Conservation (phyloP, 179 eudicot genomes). For the Corrigiola litoralis region DNA sequence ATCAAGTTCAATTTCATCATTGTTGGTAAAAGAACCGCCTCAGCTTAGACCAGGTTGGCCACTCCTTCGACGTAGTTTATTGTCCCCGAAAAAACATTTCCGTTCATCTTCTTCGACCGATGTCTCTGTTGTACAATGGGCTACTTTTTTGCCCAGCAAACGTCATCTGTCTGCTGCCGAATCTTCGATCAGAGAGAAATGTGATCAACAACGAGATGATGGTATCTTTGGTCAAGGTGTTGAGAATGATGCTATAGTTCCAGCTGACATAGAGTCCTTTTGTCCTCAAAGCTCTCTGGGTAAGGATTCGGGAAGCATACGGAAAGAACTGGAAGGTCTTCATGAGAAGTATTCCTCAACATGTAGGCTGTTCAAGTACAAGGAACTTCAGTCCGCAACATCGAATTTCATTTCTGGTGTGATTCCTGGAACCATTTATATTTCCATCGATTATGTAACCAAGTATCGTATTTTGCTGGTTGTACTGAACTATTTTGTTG, state of each 20-base stretch:
- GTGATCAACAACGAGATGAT: slow-evolving; percentile 15
- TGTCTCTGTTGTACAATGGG: slow-evolving; percentile 56
- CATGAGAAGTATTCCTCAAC: slow-evolving; percentile 58
- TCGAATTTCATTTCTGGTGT: slow-evolving; percentile 50
- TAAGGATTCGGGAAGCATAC: slow-evolving; percentile 26
- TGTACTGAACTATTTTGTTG: slow-evolving; percentile 7
- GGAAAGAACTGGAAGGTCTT: slow-evolving; percentile 53
- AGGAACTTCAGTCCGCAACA: slow-evolving; percentile 66
- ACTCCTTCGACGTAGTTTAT: slow-evolving; percentile 43
- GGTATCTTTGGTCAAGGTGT: slow-evolving; percentile 35
- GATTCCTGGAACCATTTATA: slow-evolving; percentile 6
- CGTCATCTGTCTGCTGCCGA: slow-evolving; percentile 18
- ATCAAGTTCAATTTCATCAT: slow-evolving; percentile 40
- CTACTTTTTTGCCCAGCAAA: slow-evolving; percentile 45
- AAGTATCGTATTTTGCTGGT: background rate
- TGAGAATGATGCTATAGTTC: slow-evolving; percentile 50
- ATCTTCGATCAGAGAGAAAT: slow-evolving; percentile 15
- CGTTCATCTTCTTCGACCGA: slow-evolving; percentile 23
- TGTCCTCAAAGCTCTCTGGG: slow-evolving; percentile 33
- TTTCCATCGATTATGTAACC: background rate
- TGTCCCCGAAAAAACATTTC: slow-evolving; percentile 23
- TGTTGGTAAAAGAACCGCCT: slow-evolving; percentile 46
- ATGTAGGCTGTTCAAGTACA: slow-evolving; percentile 55
- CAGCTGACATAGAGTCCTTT: slow-evolving; percentile 25
- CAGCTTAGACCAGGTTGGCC: slow-evolving; percentile 77